Evolutionary conservation across 2,329 filamentous ascomycete species (phyloP), one percentile per base, ranked within the genome.

Genomic region (Sordariomycetes sp.): DNA sequence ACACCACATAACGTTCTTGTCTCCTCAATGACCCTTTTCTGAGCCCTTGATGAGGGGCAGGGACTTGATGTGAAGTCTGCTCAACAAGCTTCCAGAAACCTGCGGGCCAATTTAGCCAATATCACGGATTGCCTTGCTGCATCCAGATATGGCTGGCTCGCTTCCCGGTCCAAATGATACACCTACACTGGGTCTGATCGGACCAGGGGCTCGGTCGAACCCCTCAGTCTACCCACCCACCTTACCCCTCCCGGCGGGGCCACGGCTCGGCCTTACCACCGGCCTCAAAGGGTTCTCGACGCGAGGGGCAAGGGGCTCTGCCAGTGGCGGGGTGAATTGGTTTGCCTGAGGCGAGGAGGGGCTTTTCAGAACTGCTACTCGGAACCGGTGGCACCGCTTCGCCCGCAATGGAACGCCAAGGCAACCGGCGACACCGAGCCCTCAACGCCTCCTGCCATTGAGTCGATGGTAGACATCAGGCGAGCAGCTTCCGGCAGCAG

Each of bases 21-120:
- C 18, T 50, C 46, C 7, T 24, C 22, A 2, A n/a, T 24, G 46
- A 8, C 11, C n/a, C 22, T 12, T 24, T 20, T 22, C 22, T 8
- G 12, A 22, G 10, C n/a, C 22, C 20, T 50, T 24, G 46, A 18
- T n/a, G 43, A 50, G 46, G 46, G 46, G 46, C n/a, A 50, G 24
- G 46, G n/a, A 53, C n/a, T n/a, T n/a, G n/a, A 58, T 37, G 55
- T 37, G 32, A 20, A 48, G 25, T 40, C 48, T 35, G 48, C 20
- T 22, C 12, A 53, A 58, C 52, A 53, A 58, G 56, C 56, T 58
- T 58, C 50, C 56, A 53, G 56, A 54, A 58, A 24, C 24, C 56
- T 58, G 56, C 40, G 50, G 22, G 14, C 34, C 50, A 22, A 58
- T 58, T 58, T 54, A 58, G 56, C 34, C 56, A 54, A 58, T 58